phyloP scores from a whole-genome alignment of 73 alveolate species.

The Blepharisma stoltei region DNA sequence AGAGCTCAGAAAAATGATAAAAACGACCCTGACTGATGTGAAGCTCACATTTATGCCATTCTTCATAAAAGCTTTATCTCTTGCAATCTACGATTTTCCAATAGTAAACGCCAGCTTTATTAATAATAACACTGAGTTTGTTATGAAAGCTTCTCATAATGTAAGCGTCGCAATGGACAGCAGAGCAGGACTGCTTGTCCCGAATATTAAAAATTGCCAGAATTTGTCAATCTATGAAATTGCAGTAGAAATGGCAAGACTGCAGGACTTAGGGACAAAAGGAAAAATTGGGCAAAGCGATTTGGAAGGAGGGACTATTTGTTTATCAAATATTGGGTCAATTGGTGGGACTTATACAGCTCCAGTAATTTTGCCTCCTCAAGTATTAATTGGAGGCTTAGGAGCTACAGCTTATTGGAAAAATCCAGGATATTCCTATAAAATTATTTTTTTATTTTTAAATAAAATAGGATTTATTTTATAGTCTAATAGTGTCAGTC shows the following conservation, averaged over 20 bases:
- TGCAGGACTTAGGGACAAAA: slow-evolving; percentile 57
- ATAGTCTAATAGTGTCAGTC: too few species aligned
- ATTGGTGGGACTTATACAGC: slow-evolving; percentile 88
- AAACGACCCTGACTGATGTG: slow-evolving; percentile 38
- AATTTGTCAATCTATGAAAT: slow-evolving; percentile 68
- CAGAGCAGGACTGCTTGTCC: slow-evolving; percentile 84
- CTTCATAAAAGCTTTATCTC: slow-evolving; percentile 23
- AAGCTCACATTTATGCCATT: slow-evolving; percentile 54
- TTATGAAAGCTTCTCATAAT: slow-evolving; percentile 70
- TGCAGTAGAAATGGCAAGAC: slow-evolving; percentile 51
- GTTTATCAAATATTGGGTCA: slow-evolving; percentile 73
- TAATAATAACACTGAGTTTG: slow-evolving; percentile 43
- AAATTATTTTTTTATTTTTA: too few species aligned
- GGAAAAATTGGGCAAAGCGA: slow-evolving; percentile 67
- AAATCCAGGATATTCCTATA: too few species aligned
- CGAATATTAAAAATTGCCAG: slow-evolving; percentile 74
- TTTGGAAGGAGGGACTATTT: slow-evolving; percentile 71
- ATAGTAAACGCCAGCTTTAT: slow-evolving; percentile 12
- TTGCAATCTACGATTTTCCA: slow-evolving; percentile 27
- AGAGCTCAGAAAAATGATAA: slow-evolving; percentile 60
- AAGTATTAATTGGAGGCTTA: slow-evolving; percentile 76
- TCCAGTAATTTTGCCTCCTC: slow-evolving; percentile 81
- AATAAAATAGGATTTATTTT: too few species aligned
- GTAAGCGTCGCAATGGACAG: slow-evolving; percentile 81
- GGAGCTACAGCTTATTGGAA: too few species aligned